Base-by-base conservation (phyloP, 352 stramenopile species). In the Saprolegnia diclina region DNA sequence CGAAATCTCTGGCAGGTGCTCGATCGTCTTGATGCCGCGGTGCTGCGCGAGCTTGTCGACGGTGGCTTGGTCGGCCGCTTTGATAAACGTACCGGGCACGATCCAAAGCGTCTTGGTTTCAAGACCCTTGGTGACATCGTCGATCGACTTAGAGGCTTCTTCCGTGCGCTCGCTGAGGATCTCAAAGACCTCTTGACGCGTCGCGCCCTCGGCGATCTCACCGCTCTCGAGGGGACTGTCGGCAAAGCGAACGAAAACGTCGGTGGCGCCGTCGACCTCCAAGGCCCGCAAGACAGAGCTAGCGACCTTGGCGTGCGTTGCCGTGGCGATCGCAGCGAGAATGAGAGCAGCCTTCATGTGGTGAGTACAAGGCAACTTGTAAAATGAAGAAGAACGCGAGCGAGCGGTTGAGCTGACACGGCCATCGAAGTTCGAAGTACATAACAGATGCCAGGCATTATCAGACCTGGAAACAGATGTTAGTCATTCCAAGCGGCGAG, bases 261-360 rank as follows among this genome's bases (percentile, higher is more conserved):
- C 63, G 9, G 63, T 24, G 7, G 13, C 22, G 32, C 19, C 21
- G 0, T 52, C 45, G 21, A 48, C 45, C 35, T 69, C 45, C 19
- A 69, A 24, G 16, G 48, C 63, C 32, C 63, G 63, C 11, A 48
- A 38, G 26, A 63, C 63, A 26, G 19, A n/a, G 21, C 32, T 61
- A 13, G 63, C 44, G 24, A 69, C 37, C 46, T 69, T 69, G 50
- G 63, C 63, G n/a, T 59, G 24, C 1, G 35, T 9, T 9, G 35
- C 52, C 11, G 52, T n/a, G 19, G 52, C 52, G 35, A 59, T 35
- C 19, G 52, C 52, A 24, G 24, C 35, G 24, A 59, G 3, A 26
- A 59, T 24, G 3, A 59, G 11, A 40, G 52, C 52, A n/a, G 35
- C 24, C 35, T 59, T 59, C 52, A 59, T 48, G 52, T 59, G 13